Base-by-base conservation (phyloP, 2,329 filamentous ascomycete species). In the Penicillium sp. region DNA sequence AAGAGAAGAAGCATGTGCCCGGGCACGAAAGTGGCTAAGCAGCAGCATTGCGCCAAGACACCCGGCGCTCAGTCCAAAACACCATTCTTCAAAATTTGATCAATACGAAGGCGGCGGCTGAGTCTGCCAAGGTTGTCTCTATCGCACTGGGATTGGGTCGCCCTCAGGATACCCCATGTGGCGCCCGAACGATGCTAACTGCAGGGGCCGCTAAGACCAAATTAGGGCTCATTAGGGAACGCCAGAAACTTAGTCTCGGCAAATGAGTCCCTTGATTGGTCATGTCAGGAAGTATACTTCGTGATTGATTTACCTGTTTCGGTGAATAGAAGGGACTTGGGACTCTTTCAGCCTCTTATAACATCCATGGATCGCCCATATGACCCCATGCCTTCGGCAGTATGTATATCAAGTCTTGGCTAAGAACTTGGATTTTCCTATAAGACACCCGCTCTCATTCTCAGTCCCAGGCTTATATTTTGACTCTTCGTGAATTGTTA, bases 111-210 rank as follows among this genome's bases (percentile, higher is more conserved):
- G 14, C 39, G 22, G 35, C n/a, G 34, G 40, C 47, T 40, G 26
- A 51, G 16, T 7, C 34, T 35, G 16, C 47, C 13, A 47, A 39
- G 31, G 29, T 38, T 49, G 18, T 37, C 14, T 31, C 22, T 16
- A 26, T 51, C 45, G 42, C 22, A n/a, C 38, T 38, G 46, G 38
- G 34, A 61, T 61, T 60, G 58, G 58, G 26, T 54, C 52, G 50
- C 22, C 39, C 22, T 53, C 14, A 18, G 14, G 34, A 40, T 55
- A 43, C 50, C 55, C 46, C 22, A 5, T 49, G 38, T 58, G 52
- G 51, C 49, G 49, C 50, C 53, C 9, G 37, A 18, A 11, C n/a
- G 16, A 35, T 51, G 50, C 57, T 61, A 39, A 58, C 54, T 58
- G 57, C 59, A 60, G 45, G n/a, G 38, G n/a, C 45, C 47, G 46